Conservation (phyloP, 208 protist species). For the Trypanosoma rangeli region DNA sequence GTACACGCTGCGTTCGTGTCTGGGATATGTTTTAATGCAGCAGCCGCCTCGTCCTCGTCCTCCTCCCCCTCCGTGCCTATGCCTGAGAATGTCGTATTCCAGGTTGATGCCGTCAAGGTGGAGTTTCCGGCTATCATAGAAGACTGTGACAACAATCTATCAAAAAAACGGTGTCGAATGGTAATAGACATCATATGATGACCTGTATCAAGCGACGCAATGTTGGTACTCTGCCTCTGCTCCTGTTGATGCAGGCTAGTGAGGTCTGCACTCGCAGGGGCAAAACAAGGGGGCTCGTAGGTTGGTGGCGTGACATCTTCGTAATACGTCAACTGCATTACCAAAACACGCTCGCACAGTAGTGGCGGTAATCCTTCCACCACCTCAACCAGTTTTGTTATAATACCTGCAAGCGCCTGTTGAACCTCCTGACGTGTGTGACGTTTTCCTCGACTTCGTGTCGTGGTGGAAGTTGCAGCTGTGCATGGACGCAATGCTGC, state of each 20-base stretch:
- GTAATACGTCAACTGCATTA: slow-evolving; percentile 79
- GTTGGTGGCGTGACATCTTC: slow-evolving; percentile 56
- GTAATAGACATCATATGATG: slow-evolving; percentile 70
- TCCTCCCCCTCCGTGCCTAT: no score
- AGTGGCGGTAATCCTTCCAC: slow-evolving; percentile 67
- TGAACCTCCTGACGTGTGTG: slow-evolving; percentile 64
- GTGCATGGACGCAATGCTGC: background rate
- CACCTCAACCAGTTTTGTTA: slow-evolving; percentile 62
- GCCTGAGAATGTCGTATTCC: slow-evolving; percentile 2
- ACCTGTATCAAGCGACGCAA: slow-evolving; percentile 64
- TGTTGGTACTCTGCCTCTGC: slow-evolving; percentile 40
- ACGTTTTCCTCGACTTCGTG: slow-evolving; percentile 14
- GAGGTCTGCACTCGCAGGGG: slow-evolving; percentile 59
- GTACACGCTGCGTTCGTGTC: background rate
- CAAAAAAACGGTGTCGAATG: slow-evolving; percentile 61
- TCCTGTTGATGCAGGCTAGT: slow-evolving; percentile 50
- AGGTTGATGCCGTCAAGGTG: background rate
- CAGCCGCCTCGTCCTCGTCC: slow-evolving; percentile 2
- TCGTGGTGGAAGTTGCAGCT: background rate
- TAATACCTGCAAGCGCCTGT: slow-evolving; percentile 47
- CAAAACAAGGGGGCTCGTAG: slow-evolving; percentile 84
- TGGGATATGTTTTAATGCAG: background rate
- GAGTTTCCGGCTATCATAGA: slow-evolving; percentile 3
- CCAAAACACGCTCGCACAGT: slow-evolving; percentile 60
- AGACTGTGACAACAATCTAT: slow-evolving; percentile 28